Percentiles rank a stretch among this genome's conserved stretches.
phyloP scores from a whole-genome alignment of 345 rosid species.

The Balakata baccata region DNA sequence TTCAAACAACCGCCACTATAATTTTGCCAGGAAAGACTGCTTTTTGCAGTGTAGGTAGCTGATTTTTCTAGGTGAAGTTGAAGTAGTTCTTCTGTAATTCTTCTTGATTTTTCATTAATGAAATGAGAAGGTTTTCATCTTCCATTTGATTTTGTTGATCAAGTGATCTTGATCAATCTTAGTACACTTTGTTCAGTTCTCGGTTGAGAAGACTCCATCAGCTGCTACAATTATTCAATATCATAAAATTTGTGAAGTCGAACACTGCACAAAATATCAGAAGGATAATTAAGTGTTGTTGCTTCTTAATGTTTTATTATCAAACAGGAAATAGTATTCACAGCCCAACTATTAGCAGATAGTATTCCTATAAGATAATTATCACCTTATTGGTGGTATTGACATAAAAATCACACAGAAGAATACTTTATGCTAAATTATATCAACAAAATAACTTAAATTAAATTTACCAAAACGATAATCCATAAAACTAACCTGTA shows the following conservation, averaged over 20 bases:
- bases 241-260: constrained; percentile 76
- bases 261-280: constrained; percentile 52
- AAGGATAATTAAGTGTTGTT: constrained; percentile 1
- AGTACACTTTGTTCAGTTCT: no score
- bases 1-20: no score
- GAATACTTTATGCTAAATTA: not conserved
- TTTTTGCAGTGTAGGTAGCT: no score
- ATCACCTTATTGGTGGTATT: no score
- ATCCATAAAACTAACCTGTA: constrained; percentile 51
- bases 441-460: constrained; percentile 1
- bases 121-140: no score
- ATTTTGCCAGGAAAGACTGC: no score
- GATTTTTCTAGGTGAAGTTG: no score
- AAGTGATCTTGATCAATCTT: no score
- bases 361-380: not conserved
- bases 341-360: not conserved
- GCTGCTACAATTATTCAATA: constrained; percentile 55
- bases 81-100: no score
- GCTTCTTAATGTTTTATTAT: constrained; percentile 8
- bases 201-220: constrained; percentile 74
- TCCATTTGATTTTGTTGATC: no score
- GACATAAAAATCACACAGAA: not conserved
- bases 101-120: no score
- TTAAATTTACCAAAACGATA: not conserved
- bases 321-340: not conserved